phyloP scores from a whole-genome alignment of 805 yeast genomes.

The Hagleromyces aurorensis region DNA sequence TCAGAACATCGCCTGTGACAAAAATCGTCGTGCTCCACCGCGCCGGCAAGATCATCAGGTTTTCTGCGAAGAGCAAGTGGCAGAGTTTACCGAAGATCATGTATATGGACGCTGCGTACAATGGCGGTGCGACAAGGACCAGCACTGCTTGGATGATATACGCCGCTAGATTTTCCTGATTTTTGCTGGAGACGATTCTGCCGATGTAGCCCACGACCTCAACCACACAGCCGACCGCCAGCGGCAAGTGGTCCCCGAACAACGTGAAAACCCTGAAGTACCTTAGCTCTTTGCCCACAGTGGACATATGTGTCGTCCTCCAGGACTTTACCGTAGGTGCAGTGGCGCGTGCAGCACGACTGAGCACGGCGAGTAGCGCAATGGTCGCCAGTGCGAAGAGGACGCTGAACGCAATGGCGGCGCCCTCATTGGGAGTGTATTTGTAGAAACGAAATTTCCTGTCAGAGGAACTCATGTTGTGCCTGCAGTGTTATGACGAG shows the following conservation, averaged over 20 bases:
- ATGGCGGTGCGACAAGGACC: constrained; percentile 28
- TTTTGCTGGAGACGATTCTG: constrained; percentile 14
- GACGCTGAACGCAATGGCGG: constrained; percentile 11
- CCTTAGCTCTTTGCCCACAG: too few relatives aligned
- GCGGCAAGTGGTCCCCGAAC: constrained; percentile 16
- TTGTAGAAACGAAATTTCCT: too few relatives aligned
- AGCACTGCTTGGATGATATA: constrained; percentile 24
- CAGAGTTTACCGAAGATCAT: constrained; percentile 28
- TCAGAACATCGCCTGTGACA: constrained; percentile 28
- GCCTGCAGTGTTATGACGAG: too few relatives aligned
- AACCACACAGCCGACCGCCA: constrained; percentile 21
- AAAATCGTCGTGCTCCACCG: constrained; percentile 24
- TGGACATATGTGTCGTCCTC: too few relatives aligned
- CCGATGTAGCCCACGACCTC: constrained; percentile 26
- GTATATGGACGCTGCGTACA: constrained; percentile 29
- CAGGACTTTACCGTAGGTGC: constrained; percentile 2
- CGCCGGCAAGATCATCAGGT: constrained; percentile 16
- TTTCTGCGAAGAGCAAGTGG: constrained; percentile 12
- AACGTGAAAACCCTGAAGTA: constrained; percentile 2
- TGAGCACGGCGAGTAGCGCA: neutral
- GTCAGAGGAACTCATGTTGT: too few relatives aligned
- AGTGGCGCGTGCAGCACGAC: constrained; percentile 1
- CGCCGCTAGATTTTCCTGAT: constrained; percentile 10
- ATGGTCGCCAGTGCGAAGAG: constrained; percentile 7
- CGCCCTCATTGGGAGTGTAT: constrained; percentile 14